A percentile compares a stretch with the other conserved stretches of the same genome.
Evolutionary conservation across 2,329 filamentous ascomycete genomes (phyloP).

Genomic region (Akanthomyces muscarius): DNA sequence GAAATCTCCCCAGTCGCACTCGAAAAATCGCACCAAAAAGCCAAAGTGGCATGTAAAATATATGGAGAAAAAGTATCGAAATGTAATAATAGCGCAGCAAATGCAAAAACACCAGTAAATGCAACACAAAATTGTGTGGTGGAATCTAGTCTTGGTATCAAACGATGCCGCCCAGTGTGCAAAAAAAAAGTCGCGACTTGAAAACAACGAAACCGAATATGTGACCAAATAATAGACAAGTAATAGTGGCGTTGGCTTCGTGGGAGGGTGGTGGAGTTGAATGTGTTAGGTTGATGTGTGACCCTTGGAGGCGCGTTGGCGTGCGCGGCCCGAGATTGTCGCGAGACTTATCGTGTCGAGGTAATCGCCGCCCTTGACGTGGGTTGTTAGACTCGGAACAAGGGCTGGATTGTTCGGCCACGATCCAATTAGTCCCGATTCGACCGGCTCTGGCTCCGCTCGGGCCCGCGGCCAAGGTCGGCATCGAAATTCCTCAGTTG

Average conservation of each 20-base stretch:
- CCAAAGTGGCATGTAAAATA: conserved; percentile 5
- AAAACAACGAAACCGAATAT: conserved; percentile 8
- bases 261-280: neutral
- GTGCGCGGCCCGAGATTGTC: neutral
- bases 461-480: conserved; percentile 46
- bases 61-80: conserved; percentile 7
- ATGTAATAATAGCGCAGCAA: conserved; percentile 19
- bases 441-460: conserved; percentile 58
- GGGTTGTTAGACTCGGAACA: neutral
- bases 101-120: conserved; percentile 21
- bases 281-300: neutral
- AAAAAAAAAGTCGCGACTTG: conserved; percentile 3
- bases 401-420: neutral
- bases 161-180: conserved; percentile 17
- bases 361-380: neutral
- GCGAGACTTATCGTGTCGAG: neutral
- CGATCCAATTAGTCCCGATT: conserved; percentile 44
- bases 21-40: conserved; percentile 14
- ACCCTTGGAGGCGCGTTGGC: neutral
- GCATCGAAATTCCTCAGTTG: conserved; percentile 63
- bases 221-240: conserved; percentile 5
- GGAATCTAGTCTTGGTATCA: conserved; percentile 18
- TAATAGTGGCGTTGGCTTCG: conserved; percentile 1
- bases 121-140: conserved; percentile 15
- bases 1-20: neutral